These are phyloP conservation scores for Pseudogymnoascus sp. DNA, from an alignment of 2,329 filamentous ascomycete genomes.

Conservation along the genomic window DNA sequence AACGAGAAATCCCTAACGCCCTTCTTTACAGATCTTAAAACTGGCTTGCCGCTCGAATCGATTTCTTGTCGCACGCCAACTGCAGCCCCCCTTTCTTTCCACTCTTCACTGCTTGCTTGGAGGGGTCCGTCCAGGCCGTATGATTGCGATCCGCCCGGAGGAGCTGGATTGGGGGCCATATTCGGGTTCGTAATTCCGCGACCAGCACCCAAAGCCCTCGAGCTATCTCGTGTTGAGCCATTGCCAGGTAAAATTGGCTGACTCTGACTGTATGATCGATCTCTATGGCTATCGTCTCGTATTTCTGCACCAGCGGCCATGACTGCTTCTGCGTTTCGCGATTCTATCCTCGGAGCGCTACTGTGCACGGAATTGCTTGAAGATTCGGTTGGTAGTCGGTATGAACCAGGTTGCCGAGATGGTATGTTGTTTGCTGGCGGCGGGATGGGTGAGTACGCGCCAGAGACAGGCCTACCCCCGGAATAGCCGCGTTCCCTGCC, in stretches of 20 bases:
- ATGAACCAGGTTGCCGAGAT: constrained; percentile 34
- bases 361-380: constrained; percentile 48
- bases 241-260: constrained; percentile 44
- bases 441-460: constrained; percentile 35
- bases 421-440: constrained; percentile 33
- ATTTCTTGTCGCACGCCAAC: constrained; percentile 73
- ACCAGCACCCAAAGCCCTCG: constrained; percentile 58
- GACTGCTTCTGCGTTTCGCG: constrained; percentile 50
- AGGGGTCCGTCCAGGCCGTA: constrained; percentile 51
- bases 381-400: constrained; percentile 51
- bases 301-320: constrained; percentile 54
- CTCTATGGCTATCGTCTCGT: constrained; percentile 61
- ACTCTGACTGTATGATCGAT: constrained; percentile 57
- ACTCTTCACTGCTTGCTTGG: constrained; percentile 72
- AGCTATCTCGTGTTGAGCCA: constrained; percentile 68
- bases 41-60: constrained; percentile 73
- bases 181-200: constrained; percentile 28
- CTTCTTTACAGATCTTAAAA: constrained; percentile 84
- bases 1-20: constrained; percentile 96
- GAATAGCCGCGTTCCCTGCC: constrained; percentile 29
- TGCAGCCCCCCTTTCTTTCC: constrained; percentile 92
- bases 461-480: constrained; percentile 38
- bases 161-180: constrained; percentile 14
- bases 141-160: constrained; percentile 29
- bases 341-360: constrained; percentile 51